These are phyloP conservation scores for Talaromyces proteolyticus DNA, from an alignment of 495 filamentous ascomycete species.

Conservation along the genomic window DNA sequence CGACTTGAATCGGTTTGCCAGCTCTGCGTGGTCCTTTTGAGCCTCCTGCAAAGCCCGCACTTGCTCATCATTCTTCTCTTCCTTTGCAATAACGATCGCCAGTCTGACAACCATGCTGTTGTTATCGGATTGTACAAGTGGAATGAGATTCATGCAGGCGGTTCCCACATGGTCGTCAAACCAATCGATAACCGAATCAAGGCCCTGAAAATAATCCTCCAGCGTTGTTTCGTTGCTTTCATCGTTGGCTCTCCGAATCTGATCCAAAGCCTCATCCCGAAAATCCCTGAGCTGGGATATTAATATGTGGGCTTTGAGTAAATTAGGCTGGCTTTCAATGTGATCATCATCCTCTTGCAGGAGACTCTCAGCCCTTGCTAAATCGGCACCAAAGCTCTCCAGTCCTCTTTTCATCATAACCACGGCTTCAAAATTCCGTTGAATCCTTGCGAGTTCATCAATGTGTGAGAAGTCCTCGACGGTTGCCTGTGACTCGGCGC, in stretches of 20 bases:
- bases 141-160: slow-evolving; percentile 85
- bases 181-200: slow-evolving; percentile 83
- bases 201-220: slow-evolving; percentile 78
- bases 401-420: slow-evolving; percentile 87
- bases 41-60: slow-evolving; percentile 89
- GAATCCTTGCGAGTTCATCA: slow-evolving; percentile 86
- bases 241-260: slow-evolving; percentile 73
- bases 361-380: slow-evolving; percentile 68
- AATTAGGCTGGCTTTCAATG: slow-evolving; percentile 83
- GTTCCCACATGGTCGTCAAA: slow-evolving; percentile 93
- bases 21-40: slow-evolving; percentile 87
- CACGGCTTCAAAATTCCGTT: slow-evolving; percentile 88
- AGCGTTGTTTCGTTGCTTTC: slow-evolving; percentile 69
- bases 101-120: slow-evolving; percentile 83
- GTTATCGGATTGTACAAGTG: slow-evolving; percentile 76
- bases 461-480: slow-evolving; percentile 96
- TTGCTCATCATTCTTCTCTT: slow-evolving; percentile 91
- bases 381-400: slow-evolving; percentile 72
- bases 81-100: slow-evolving; percentile 86
- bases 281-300: slow-evolving; percentile 89
- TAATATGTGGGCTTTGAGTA: slow-evolving; percentile 83
- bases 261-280: slow-evolving; percentile 91
- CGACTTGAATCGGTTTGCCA: slow-evolving; percentile 87
- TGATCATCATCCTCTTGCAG: slow-evolving; percentile 78
- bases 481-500: slow-evolving; percentile 91